Evolutionary conservation across 768 basidiomycete genomes (phyloP), one percentile per base, ranked within the genome.

Genomic region (Galerina sulciceps): DNA sequence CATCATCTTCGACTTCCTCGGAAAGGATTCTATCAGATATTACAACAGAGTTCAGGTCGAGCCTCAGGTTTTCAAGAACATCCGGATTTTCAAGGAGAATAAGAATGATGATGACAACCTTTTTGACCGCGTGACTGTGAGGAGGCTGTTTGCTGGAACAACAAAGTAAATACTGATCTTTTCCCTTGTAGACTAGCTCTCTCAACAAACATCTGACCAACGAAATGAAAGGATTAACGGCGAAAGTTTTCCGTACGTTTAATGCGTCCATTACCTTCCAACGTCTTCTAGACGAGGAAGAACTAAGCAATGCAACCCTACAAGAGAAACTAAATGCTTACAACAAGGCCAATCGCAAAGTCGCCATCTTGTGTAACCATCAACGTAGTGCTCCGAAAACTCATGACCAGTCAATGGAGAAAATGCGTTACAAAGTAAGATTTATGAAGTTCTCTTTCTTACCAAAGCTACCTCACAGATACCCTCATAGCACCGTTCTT

Each of bases 211-310:
- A 99, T 73, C 81, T 99, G 59, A 86, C 85, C 44, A 85, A 84
- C 26, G 94, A 96, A 73, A 99, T 99, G 97, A 93, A 95, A 61
- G 97, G 97, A 15, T 83, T 99, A 23, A 96, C 97, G 0, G 97
- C 97, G 57, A 99, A 99, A 73, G 97, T 99, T 23, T 99, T 99
- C 82, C 96, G 97, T 94, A 99, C 97, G 51, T 99, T 92, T 79
- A 99, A 99, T 69, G 97, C 97, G 20, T 99, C 97, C 22, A 88
- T 86, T 70, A 97, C 96, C 2, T 97, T 99, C 80, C 94, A 99
- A 71, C 81, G 91, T 44, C 87, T 96, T 61, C 79, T 99, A 59
- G 93, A 96, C 65, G 82, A 87, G 61, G 84, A 85, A 53, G 69
- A 74, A 6, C 70, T 83, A 42, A 78, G 81, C 64, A 78, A 86